Evolutionary conservation across 305 asterid species (phyloP), one percentile per base, ranked within the genome.

Genomic region (Fraxinus floribunda): DNA sequence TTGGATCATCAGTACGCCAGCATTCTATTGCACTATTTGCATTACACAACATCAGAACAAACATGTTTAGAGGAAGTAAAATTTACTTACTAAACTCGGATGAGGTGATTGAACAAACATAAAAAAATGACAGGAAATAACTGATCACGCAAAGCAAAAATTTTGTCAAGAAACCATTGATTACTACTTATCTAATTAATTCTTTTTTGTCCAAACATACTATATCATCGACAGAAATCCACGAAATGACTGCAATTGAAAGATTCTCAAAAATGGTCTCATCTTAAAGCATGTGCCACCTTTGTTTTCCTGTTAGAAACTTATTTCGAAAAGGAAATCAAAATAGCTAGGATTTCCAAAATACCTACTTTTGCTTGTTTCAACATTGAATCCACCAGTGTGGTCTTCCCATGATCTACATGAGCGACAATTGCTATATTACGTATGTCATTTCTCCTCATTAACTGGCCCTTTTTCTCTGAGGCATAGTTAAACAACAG

Each of bases 321-420:
- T 32, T 52, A 79, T 34, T 70, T 80, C 3, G 62, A 76, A 16
- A 76, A 70, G 80, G 24, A 83, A 82, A 70, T 32, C 9, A 82
- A 77, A 79, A 66, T 77, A 75, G 46, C 13, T 46, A 68, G 83
- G 75, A 57, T 79, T 34, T 22, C 76, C 49, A 85, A 73, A 78
- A 86, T 75, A 32, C 82, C 76, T 84, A 96, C 99, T 97, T 96
- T 96, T 81, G 99, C 89, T 89, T 96, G 98, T 89, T 91, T 93
- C 89, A 96, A 88, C 97, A 96, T 92, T 76, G 98, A 89, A 91
- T 96, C 99, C 82, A 96, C 99, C 86, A 96, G 84, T 41, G 98
- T 94, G 77, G 99, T 96, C 92, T 96, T 96, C 87, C 99, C 99
- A 79, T 96, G 99, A 90, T 96, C 99, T 5, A 96, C 99, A 81